Percentiles rank a stretch among this genome's conserved stretches.
These are phyloP conservation scores for Vaccinium corymbosum DNA, from an alignment of 148 eudicot species.

Conservation along the genomic window DNA sequence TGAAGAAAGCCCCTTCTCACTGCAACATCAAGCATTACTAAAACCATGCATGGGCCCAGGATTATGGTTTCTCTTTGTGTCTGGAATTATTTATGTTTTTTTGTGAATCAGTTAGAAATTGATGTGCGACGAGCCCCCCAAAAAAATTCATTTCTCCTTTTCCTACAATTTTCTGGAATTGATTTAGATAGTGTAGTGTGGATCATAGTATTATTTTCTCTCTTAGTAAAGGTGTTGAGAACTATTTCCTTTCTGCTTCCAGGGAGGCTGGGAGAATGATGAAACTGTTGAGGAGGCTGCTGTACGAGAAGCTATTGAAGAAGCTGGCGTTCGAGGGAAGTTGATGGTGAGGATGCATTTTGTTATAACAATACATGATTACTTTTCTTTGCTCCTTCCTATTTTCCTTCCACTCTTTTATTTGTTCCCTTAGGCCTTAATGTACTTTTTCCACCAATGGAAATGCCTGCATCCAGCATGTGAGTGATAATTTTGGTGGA, in stretches of 20 bases:
- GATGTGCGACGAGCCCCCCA: not conserved
- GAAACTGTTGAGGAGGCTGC: slow-evolving; percentile 66
- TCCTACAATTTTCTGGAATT: not conserved
- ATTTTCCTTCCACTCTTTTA: not conserved
- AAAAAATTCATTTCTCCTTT: not conserved
- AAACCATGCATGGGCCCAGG: not conserved
- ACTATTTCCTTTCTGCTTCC: not conserved
- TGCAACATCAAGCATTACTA: not conserved
- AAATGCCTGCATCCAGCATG: not conserved
- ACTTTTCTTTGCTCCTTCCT: not conserved
- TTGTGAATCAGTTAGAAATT: not conserved
- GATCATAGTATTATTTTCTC: not conserved
- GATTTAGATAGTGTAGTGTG: too few species aligned
- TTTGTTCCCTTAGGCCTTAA: not conserved
- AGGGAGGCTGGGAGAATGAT: slow-evolving; percentile 76
- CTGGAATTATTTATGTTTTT: not conserved
- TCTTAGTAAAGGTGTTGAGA: not conserved
- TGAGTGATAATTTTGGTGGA: not conserved
- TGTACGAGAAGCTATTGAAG: slow-evolving; percentile 59
- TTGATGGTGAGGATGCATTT: slow-evolving; percentile 32
- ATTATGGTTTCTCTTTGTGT: not conserved
- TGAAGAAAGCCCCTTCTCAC: not conserved
- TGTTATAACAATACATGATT: not conserved
- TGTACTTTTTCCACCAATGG: not conserved
- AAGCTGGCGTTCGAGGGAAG: slow-evolving; percentile 64